Evolutionary conservation across 306 rosid genomes (phyloP).

Genomic region (Biancaea sappan): DNA sequence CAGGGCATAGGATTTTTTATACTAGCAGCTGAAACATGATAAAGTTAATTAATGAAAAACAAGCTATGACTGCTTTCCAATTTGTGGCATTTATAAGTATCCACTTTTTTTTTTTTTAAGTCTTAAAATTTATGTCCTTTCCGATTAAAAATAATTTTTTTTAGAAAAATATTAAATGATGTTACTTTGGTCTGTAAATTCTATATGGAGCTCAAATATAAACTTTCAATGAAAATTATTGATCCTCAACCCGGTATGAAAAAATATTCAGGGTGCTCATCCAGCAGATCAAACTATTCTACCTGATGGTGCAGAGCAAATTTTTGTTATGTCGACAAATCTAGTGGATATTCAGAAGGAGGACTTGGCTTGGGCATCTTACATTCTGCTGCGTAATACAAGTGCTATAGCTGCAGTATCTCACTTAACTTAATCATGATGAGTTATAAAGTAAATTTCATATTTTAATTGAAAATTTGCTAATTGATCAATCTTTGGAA

Average conservation of each 20-base stretch:
- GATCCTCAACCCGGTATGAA: conserved; percentile 14
- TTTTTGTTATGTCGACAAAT: conserved; percentile 67
- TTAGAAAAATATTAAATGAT: not conserved
- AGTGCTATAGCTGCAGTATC: conserved; percentile 69
- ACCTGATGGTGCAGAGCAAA: conserved; percentile 73
- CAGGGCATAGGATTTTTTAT: not conserved
- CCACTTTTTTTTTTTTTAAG: not conserved
- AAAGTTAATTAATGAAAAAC: not conserved
- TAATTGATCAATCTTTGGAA: not conserved
- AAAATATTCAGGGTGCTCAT: conserved; percentile 69
- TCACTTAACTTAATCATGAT: conserved; percentile 13
- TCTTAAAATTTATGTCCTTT: not conserved
- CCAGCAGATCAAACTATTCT: conserved; percentile 62
- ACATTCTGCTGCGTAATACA: conserved; percentile 76
- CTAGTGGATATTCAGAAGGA: conserved; percentile 59
- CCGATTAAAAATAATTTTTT: not conserved
- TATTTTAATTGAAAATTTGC: not conserved
- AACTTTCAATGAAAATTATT: conserved; percentile 7
- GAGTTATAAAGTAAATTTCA: not conserved
- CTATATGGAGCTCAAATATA: conserved; percentile 22
- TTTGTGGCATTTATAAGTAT: not conserved
- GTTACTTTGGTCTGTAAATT: not conserved
- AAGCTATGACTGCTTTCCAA: not conserved
- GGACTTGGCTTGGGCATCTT: conserved; percentile 92
- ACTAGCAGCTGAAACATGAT: not conserved